Base-by-base conservation (phyloP, 2,329 filamentous ascomycete species). In the Fusarium longipes region DNA sequence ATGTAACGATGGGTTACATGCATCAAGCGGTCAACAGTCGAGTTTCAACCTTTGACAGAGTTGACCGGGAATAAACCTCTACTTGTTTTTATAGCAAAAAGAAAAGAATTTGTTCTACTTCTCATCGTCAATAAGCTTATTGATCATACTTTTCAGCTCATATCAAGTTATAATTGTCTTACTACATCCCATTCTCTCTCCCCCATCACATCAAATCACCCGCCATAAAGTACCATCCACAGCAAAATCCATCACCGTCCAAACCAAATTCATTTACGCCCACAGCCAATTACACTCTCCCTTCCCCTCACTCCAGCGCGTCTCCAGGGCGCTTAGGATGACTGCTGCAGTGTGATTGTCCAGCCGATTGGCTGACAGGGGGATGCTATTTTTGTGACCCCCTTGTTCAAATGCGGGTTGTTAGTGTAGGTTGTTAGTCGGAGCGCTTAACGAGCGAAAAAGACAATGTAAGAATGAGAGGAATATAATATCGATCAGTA, bases 291-390 rank as follows among this genome's bases (percentile, higher is more conserved):
- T 8, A 7, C 20, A 20, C 25, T 12, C 6, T 29, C 10, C n/a
- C 24, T 42, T 53, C 65, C 67, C 64, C 57, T 57, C 68, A 61
- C 36, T 57, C 32, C 32, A 60, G 59, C 69, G 69, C 69, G 69
- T 56, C 50, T 68, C 50, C 29, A 40, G 29, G 43, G 71, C 71
- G 71, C 68, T 71, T 73, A 70, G 18, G 25, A 49, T 27, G 44
- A 24, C 30, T 61, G 44, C 59, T 76, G 76, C 75, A 77, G 71
- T 71, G 76, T 77, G 76, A 77, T 75, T 59, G 55, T 49, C 30
- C 36, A 58, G 29, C 47, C 72, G 57, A 77, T 77, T 77, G 76
- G 75, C 32, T 65, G 40, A 50, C 38, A 0, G n/a, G 15, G 25
- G 18, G 63, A 44, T 58, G 44, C 68, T 71, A 71, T 71, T 71